Percentiles rank a stretch among this genome's conserved stretches.
Conservation (phyloP, 2,329 filamentous ascomycete genomes). For the Fusarium begoniae region DNA sequence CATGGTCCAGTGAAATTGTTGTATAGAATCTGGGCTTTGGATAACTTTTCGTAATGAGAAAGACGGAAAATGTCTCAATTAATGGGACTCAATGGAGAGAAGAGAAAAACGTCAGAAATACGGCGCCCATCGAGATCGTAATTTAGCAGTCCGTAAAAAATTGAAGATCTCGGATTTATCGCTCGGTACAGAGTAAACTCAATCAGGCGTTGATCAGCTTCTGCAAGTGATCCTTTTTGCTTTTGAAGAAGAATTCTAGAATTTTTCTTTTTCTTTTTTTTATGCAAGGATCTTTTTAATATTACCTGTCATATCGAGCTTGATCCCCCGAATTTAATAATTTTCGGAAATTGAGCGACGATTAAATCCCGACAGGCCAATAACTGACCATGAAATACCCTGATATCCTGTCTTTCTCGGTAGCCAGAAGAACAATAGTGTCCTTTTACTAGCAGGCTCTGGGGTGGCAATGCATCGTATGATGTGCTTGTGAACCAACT, state of each 20-base stretch:
- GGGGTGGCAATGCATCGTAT: neutral
- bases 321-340: neutral
- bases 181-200: neutral
- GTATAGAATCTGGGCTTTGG: neutral
- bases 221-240: neutral
- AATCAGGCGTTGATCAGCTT: neutral
- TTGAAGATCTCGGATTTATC: neutral
- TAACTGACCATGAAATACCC: neutral
- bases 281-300: neutral
- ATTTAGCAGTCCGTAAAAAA: neutral
- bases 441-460: neutral
- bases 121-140: neutral
- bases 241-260: neutral
- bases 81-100: neutral
- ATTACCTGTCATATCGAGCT: constrained; percentile 1
- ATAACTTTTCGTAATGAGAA: neutral
- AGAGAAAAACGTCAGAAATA: neutral
- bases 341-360: neutral
- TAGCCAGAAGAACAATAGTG: neutral
- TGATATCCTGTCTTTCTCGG: neutral
- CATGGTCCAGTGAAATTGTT: constrained; percentile 5
- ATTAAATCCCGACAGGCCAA: neutral
- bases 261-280: neutral
- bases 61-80: constrained; percentile 4
- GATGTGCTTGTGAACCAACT: neutral